Percentiles rank a stretch among this genome's conserved stretches.
Evolutionary conservation across 78 protist species (phyloP).

Genomic region (Mantamonas sphyraenae): DNA sequence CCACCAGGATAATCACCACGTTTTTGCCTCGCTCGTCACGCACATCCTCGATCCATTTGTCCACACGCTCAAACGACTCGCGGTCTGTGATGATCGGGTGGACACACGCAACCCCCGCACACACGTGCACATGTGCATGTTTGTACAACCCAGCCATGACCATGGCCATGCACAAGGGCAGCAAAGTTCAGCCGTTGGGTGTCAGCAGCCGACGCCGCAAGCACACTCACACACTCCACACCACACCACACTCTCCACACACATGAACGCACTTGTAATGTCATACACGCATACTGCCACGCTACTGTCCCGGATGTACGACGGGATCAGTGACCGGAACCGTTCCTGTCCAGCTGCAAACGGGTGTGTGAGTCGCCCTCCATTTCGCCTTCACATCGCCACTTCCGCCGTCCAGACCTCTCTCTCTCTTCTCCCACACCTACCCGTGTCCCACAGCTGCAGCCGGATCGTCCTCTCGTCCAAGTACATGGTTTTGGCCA

Average conservation of each 20-base stretch:
- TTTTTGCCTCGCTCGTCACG: constrained; percentile 85
- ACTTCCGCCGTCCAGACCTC: too few species aligned
- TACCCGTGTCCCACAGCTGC: constrained; percentile 99
- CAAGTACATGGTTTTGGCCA: constrained; percentile 87
- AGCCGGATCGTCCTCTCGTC: constrained; percentile 91
- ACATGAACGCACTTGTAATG: constrained; percentile 73
- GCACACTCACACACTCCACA: too few species aligned
- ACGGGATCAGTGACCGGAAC: constrained; percentile 90
- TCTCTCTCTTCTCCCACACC: too few species aligned
- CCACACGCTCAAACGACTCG: constrained; percentile 58
- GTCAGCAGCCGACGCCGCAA: too few species aligned
- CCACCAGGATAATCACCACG: constrained; percentile 88
- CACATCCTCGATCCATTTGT: constrained; percentile 91
- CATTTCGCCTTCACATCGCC: too few species aligned
- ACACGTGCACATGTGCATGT: too few species aligned
- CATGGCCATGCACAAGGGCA: too few species aligned
- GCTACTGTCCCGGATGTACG: constrained; percentile 92
- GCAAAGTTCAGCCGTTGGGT: too few species aligned
- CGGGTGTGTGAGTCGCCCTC: background rate
- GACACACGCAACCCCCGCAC: too few species aligned
- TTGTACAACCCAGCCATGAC: too few species aligned
- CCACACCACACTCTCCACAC: background rate
- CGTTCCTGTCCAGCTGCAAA: constrained; percentile 53
- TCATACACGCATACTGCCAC: constrained; percentile 97
- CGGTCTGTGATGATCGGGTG: constrained; percentile 50